Evolutionary conservation across 2,329 filamentous ascomycete species (phyloP), one percentile per base, ranked within the genome.

Genomic region (Simplicillium sp.): DNA sequence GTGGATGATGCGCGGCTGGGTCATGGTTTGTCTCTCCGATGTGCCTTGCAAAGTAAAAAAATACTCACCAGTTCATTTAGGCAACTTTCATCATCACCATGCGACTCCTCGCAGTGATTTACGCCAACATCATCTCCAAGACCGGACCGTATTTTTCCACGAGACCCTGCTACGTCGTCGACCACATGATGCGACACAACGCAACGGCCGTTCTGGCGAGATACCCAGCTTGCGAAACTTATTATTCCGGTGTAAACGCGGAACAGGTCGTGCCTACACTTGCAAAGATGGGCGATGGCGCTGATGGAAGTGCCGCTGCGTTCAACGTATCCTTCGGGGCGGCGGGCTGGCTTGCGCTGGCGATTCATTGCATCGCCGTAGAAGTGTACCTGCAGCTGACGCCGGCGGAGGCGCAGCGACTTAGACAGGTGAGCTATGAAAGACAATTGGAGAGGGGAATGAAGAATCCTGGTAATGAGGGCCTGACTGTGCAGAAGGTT

Each of bases 1-100:
- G 3, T 82, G 76, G 77, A 82, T 81, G 77, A 50, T 82, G 25
- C 55, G 77, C 16, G 64, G 69, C 7, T 72, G 70, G 70, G 58
- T 70, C 32, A 68, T 69, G 45, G 63, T 70, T 45, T 42, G 62
- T 53, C 3, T 8, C 32, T 35, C 14, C 35, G 32, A 16, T n/a
- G 29, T 9, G n/a, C n/a, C n/a, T 3, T 29, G 14, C 13, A 28
- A 4, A 13, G 31, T 13, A 35, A 6, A 14, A 25, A 6, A 5
- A 25, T 9, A 25, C 20, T 25, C 15, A 18, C 38, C 3, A 16
- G 14, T 31, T 33, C 11, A 28, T 3, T 12, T 18, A 71, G 62
- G 62, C 62, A 13, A 64, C 65, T 3, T 54, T 56, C 4, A 73
- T 76, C 45, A 64, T 77, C 44, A 73, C 20, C 20, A 5, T 25